phyloP scores from a whole-genome alignment of 345 rosid species.

The Populus davidiana region DNA sequence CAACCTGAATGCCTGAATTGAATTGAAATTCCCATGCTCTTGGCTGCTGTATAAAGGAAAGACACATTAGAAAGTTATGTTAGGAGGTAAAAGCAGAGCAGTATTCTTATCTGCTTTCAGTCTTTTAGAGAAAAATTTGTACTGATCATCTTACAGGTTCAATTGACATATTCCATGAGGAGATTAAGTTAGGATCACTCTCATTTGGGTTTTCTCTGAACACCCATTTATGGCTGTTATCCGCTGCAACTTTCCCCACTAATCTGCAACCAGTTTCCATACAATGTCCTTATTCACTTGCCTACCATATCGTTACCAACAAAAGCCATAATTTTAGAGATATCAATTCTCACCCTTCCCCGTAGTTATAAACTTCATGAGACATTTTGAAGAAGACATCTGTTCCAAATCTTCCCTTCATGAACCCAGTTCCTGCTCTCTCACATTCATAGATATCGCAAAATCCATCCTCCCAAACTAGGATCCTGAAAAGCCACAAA shows the following conservation, averaged over 20 bases:
- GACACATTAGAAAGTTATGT: neutral
- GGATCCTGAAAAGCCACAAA: constrained; percentile 41
- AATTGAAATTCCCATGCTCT: constrained; percentile 70
- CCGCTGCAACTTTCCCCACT: constrained; percentile 75
- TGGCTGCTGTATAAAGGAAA: constrained; percentile 46
- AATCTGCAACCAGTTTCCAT: constrained; percentile 39
- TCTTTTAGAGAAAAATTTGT: neutral
- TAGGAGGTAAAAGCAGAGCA: neutral
- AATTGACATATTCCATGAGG: constrained; percentile 49
- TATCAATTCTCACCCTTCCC: constrained; percentile 58
- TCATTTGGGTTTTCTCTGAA: constrained; percentile 44
- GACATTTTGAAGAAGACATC: constrained; percentile 78
- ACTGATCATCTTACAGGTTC: constrained; percentile 54
- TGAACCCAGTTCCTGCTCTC: constrained; percentile 37
- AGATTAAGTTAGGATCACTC: constrained; percentile 39
- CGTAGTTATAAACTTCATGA: constrained; percentile 70
- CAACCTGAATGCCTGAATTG: constrained; percentile 70
- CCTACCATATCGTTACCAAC: neutral
- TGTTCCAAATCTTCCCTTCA: constrained; percentile 54
- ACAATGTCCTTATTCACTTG: neutral
- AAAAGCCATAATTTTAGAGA: neutral
- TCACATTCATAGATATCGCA: constrained; percentile 66
- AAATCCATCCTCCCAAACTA: constrained; percentile 80
- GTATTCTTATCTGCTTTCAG: neutral
- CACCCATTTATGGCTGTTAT: constrained; percentile 71